Evolutionary conservation across 495 filamentous ascomycete species (phyloP), one percentile per base, ranked within the genome.

Genomic region (Hypomontagnella submonticulosa): DNA sequence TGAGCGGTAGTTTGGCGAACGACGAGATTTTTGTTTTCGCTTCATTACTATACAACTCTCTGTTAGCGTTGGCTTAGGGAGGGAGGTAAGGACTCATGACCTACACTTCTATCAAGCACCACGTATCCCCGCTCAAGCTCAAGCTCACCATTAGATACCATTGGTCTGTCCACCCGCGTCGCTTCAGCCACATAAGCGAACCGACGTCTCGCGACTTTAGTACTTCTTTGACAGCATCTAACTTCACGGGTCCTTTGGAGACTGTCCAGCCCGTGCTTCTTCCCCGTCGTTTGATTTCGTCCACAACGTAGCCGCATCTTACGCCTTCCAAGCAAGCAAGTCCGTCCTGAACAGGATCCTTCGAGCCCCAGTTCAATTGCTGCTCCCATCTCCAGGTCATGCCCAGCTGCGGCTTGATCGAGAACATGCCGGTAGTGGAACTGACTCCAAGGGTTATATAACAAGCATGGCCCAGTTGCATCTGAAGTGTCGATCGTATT

Each of bases 71-170:
- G 11, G 20, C 27, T 15, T 43, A 15, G 54, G 43, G 42, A 47
- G 58, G 49, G 30, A 46, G 19, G n/a, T n/a, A n/a, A n/a, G 23
- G 41, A 50, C 32, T 48, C 23, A 34, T 46, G 36, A 80, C 82
- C 73, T 69, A 84, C 82, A 88, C 67, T 74, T 89, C 86, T 33
- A 90, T 74, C 55, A 93, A 75, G 85, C 88, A 93, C 88, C 90
- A 95, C 27, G 77, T 79, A 74, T 95, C 90, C 37, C 91, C 90
- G 66, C 84, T 84, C 74, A 90, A 82, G 73, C 88, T 89, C 67
- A 89, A 82, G 49, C 83, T 89, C 42, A 89, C 82, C 42, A 87
- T 84, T 43, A 91, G 75, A 61, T 87, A 82, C 90, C 91, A 95
- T 55, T 84, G 80, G 27, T 81, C 75, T 12, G 78, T 75, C 88